Percentiles rank a stretch among this genome's conserved stretches.
phyloP scores from a whole-genome alignment of 176 grass and related monocot species.

The Chrysopogon serrulatus region DNA sequence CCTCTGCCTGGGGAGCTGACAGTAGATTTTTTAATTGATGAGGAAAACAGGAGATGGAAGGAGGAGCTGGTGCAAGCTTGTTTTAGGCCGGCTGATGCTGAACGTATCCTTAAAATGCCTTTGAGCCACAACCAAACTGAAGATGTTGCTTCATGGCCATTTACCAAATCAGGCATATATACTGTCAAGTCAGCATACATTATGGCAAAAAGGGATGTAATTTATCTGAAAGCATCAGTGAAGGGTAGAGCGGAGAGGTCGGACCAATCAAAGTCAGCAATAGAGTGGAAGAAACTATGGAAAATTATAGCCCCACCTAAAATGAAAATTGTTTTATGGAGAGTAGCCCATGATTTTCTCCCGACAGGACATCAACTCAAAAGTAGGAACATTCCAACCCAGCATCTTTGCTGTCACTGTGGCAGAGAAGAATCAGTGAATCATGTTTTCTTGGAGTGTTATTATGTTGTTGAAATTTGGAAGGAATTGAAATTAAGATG shows the following conservation, averaged over 20 bases:
- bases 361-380: background rate
- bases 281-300: background rate
- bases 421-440: too few relatives aligned
- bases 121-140: background rate
- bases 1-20: too few relatives aligned
- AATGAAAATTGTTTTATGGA: background rate
- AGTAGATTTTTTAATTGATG: too few relatives aligned
- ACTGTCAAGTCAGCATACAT: background rate
- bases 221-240: background rate
- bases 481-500: too few relatives aligned
- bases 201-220: background rate
- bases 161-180: background rate
- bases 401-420: background rate
- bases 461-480: too few relatives aligned
- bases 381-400: background rate
- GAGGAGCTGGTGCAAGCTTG: background rate
- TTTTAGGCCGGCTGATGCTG: background rate
- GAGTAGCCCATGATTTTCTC: background rate
- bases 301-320: background rate
- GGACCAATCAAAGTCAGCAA: background rate
- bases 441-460: too few relatives aligned
- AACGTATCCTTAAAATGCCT: background rate
- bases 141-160: background rate
- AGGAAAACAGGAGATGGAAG: too few relatives aligned
- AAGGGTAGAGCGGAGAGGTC: background rate